Evolutionary conservation across 306 rosid genomes (phyloP).

Genomic region (Lablab purpureus): DNA sequence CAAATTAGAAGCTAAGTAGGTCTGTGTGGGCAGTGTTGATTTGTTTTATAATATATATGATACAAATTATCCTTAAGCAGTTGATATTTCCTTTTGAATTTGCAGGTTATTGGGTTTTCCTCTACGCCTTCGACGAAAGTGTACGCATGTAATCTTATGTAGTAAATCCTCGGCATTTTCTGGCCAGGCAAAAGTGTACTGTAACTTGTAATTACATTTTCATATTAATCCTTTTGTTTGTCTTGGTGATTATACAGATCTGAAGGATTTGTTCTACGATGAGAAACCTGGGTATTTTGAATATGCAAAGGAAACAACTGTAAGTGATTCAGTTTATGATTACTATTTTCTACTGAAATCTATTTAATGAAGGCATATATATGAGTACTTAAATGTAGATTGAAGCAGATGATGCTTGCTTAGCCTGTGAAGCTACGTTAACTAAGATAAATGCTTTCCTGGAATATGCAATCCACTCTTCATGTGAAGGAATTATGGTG

Average conservation of each 20-base stretch:
- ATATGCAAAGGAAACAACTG: slow-evolving; percentile 84
- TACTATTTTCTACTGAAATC: slow-evolving; percentile 15
- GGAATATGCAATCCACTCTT: slow-evolving; percentile 72
- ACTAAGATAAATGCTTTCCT: slow-evolving; percentile 67
- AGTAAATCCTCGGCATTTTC: slow-evolving; percentile 36
- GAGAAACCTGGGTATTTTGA: slow-evolving; percentile 80
- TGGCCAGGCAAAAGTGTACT: slow-evolving; percentile 28
- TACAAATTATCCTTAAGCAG: slow-evolving; percentile 11
- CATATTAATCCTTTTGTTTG: slow-evolving; percentile 32
- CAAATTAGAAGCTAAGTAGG: slow-evolving; percentile 21
- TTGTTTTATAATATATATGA: slow-evolving; percentile 8
- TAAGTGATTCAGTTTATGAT: slow-evolving; percentile 53
- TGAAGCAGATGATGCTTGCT: slow-evolving; percentile 78
- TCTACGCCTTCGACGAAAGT: slow-evolving; percentile 74
- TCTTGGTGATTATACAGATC: slow-evolving; percentile 54
- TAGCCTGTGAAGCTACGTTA: slow-evolving; percentile 65
- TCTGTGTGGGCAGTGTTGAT: slow-evolving; percentile 20
- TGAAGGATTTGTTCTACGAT: slow-evolving; percentile 71
- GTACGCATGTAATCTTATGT: slow-evolving; percentile 60
- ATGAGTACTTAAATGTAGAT: slow-evolving; percentile 57
- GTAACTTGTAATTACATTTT: slow-evolving; percentile 19
- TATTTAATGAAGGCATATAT: slow-evolving; percentile 19
- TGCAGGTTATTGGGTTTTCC: slow-evolving; percentile 82
- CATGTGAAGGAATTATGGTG: slow-evolving; percentile 96
- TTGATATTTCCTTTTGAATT: slow-evolving; percentile 42